Evolutionary conservation across 805 yeast genomes (phyloP), one percentile per base, ranked within the genome.

Genomic region (Ogataea sp.): DNA sequence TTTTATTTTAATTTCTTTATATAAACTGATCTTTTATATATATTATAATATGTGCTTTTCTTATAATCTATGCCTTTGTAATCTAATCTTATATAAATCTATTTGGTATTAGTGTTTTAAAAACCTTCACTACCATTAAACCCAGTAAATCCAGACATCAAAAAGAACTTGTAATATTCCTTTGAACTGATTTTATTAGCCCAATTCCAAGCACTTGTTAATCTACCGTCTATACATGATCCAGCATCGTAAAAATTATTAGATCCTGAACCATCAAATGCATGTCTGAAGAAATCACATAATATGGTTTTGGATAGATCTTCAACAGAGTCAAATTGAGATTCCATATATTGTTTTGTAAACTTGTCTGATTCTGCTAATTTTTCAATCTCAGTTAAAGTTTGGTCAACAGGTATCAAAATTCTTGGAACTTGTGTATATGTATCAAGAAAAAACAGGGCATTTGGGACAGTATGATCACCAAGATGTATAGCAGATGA

Each of bases 201-300:
- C 70, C 85, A 84, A 51, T 83, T 84, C 86, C 90, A 84, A 2
- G 88, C 85, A 39, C 83, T 75, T 0, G 93, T 83, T 36, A 83
- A 63, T 39, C 89, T 72, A 17, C 93, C 94, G 56, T 83, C 94
- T 37, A 83, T 83, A 60, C 94, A 83, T 2, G 85, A 77, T 2
- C 94, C 94, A 24, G 88, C 85, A 68, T 82, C 83, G 55, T 79
- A 83, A 56, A 80, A 83, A 56, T 83, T 83, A 52, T 83, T 87
- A 9, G 89, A 88, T 36, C 94, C 94, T 9, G 86, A 78, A 2
- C 93, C 89, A 55, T 82, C 87, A 56, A 81, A 74, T 1, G 78
- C 80, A 46, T 71, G 77, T 38, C 67, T 62, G 61, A 73, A 74
- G 49, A 74, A 74, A 64, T 73, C 78, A 33, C 68, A 56, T 32